Conservation (phyloP, 129 eudicot genomes). For the Artemisia argyi region DNA sequence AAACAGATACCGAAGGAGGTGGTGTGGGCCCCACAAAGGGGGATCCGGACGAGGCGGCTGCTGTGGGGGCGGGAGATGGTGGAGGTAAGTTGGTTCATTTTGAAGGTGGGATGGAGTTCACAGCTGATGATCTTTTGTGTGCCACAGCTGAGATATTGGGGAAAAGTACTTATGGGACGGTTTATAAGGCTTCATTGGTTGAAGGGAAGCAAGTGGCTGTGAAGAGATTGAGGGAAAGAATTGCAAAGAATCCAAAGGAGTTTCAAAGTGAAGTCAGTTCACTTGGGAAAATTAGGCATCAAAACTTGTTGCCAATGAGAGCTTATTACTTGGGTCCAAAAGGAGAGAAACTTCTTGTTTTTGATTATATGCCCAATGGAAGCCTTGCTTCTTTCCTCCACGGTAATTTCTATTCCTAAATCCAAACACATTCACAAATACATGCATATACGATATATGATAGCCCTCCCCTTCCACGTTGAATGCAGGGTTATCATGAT, state of each 20-base stretch:
- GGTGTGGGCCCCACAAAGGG: conserved; percentile 49
- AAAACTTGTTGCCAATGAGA: conserved; percentile 74
- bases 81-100: conserved; percentile 91
- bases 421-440: background rate
- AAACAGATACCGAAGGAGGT: conserved; percentile 32
- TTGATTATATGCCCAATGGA: conserved; percentile 83
- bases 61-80: conserved; percentile 56
- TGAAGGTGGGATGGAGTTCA: conserved; percentile 76
- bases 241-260: conserved; percentile 65
- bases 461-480: background rate
- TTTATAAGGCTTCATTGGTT: conserved; percentile 75
- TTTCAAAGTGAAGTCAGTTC: conserved; percentile 70
- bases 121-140: conserved; percentile 88
- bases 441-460: background rate
- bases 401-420: conserved; percentile 38
- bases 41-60: conserved; percentile 35
- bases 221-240: conserved; percentile 86
- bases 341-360: conserved; percentile 91
- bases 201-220: conserved; percentile 88
- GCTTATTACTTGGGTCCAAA: conserved; percentile 86
- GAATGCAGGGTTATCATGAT: background rate
- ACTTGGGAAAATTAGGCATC: conserved; percentile 73
- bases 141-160: conserved; percentile 96
- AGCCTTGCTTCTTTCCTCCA: conserved; percentile 78
- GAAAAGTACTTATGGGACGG: conserved; percentile 91